Conservation (phyloP, 805 yeast species). For the Metschnikowia shivogae region DNA sequence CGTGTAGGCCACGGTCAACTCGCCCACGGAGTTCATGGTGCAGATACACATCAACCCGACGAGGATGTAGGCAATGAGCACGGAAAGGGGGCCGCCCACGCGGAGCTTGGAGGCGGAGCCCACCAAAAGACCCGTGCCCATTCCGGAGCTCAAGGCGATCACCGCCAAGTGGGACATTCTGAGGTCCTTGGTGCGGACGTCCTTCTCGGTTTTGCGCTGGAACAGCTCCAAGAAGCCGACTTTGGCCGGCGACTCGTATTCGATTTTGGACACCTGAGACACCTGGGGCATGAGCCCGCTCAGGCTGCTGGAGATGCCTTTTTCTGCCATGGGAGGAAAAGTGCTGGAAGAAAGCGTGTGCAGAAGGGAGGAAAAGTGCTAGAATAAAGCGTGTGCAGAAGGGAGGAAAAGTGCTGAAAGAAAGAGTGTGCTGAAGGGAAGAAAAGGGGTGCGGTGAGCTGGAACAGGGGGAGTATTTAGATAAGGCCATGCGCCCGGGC, state of each 20-base stretch:
- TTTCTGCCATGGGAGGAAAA: background rate
- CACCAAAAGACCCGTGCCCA: conserved; percentile 41
- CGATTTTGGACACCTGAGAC: conserved; percentile 17
- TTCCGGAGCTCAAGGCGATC: conserved; percentile 36
- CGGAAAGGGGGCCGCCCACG: conserved; percentile 24
- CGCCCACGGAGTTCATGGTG: conserved; percentile 41
- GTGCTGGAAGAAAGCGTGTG: no score
- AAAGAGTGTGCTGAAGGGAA: no score
- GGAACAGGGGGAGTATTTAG: no score
- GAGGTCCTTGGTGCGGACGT: conserved; percentile 13
- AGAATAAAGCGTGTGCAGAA: no score
- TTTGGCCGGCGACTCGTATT: conserved; percentile 8
- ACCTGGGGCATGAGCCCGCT: conserved; percentile 16
- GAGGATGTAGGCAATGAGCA: conserved; percentile 22
- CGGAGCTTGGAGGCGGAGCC: conserved; percentile 33
- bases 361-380: no score
- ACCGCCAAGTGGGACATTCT: conserved; percentile 27
- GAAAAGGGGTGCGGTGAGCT: no score
- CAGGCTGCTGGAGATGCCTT: conserved; percentile 3
- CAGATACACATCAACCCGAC: conserved; percentile 26
- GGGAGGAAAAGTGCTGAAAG: no score
- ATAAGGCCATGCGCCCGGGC: no score
- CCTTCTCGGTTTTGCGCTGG: conserved; percentile 12
- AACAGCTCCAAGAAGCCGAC: conserved; percentile 16
- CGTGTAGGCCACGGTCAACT: conserved; percentile 56